Evolutionary conservation across 371 early-diverging fungal species (phyloP).

Genomic region (Lichtheimia hyalospora): DNA sequence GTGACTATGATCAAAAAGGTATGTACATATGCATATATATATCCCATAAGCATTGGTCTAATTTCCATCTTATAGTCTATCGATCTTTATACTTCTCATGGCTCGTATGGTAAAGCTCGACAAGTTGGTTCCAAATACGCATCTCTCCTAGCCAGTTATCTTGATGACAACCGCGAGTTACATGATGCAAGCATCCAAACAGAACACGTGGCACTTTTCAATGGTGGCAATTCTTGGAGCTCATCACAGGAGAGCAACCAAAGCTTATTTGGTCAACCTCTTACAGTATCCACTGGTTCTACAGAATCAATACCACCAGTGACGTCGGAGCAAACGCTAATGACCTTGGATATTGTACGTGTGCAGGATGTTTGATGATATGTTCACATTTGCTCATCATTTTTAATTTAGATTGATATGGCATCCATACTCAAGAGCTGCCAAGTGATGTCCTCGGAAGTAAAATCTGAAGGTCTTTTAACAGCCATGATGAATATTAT

Average conservation of each 20-base stretch:
- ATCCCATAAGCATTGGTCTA: neutral
- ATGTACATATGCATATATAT: neutral
- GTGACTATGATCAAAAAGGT: slow-evolving; percentile 36
- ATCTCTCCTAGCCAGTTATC: slow-evolving; percentile 21
- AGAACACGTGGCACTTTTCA: slow-evolving; percentile 18
- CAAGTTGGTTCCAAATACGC: slow-evolving; percentile 29
- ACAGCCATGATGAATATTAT: slow-evolving; percentile 46
- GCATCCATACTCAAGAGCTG: slow-evolving; percentile 49
- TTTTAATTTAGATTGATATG: slow-evolving; percentile 25
- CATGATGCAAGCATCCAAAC: slow-evolving; percentile 30
- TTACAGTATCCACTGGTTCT: slow-evolving; percentile 15
- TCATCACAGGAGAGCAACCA: slow-evolving; percentile 12
- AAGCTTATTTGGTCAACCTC: neutral
- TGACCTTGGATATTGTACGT: slow-evolving; percentile 45
- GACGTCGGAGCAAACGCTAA: slow-evolving; percentile 41
- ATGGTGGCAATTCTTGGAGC: slow-evolving; percentile 34
- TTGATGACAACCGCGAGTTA: slow-evolving; percentile 28
- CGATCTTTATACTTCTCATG: slow-evolving; percentile 27
- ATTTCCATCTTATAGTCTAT: slow-evolving; percentile 12
- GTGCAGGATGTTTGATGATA: neutral
- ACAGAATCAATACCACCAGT: slow-evolving; percentile 36
- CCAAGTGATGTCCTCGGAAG: slow-evolving; percentile 48
- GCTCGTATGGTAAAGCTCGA: slow-evolving; percentile 42
- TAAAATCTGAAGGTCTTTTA: slow-evolving; percentile 39
- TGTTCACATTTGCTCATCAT: neutral